Conservation (phyloP, 257 asterid species). For the Datura wrightii region DNA sequence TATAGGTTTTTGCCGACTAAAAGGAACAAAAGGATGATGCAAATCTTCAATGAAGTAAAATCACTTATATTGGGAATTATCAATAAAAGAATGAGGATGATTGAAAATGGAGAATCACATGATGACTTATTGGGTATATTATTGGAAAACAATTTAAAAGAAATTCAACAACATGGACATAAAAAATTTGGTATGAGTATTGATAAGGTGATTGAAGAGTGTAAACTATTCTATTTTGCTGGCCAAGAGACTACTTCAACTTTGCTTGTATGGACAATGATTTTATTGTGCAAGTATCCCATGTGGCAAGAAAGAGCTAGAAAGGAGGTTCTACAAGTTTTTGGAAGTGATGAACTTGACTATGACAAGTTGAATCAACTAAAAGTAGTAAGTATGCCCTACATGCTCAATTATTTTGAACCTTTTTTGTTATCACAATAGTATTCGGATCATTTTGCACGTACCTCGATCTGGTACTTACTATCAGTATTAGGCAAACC, state of each 20-base stretch:
- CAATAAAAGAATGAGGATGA: constrained; percentile 30
- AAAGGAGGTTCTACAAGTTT: constrained; percentile 37
- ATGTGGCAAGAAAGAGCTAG: constrained; percentile 44
- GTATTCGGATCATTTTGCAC: too few species aligned
- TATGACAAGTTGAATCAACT: constrained; percentile 37
- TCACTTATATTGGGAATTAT: constrained; percentile 18
- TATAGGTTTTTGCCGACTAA: constrained; percentile 35
- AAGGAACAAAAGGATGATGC: constrained; percentile 36
- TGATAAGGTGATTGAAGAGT: constrained; percentile 44
- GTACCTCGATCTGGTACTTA: background rate
- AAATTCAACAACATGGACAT: constrained; percentile 33
- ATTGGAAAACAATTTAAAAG: constrained; percentile 37
- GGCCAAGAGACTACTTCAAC: constrained; percentile 43
- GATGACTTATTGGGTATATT: constrained; percentile 42
- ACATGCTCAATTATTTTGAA: background rate
- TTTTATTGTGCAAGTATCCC: constrained; percentile 35
- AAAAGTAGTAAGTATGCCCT: constrained; percentile 33
- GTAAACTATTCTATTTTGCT: constrained; percentile 46
- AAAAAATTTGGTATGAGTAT: constrained; percentile 36
- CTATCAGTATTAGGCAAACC: too few species aligned
- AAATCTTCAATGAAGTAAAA: constrained; percentile 31
- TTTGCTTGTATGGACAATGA: constrained; percentile 42
- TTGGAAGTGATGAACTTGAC: constrained; percentile 31
- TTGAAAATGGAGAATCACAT: constrained; percentile 24
- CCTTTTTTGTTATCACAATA: too few species aligned